Evolutionary conservation across 371 early-diverging fungal genomes (phyloP), one percentile per base, ranked within the genome.

Genomic region (Vairimorpha necatrix): DNA sequence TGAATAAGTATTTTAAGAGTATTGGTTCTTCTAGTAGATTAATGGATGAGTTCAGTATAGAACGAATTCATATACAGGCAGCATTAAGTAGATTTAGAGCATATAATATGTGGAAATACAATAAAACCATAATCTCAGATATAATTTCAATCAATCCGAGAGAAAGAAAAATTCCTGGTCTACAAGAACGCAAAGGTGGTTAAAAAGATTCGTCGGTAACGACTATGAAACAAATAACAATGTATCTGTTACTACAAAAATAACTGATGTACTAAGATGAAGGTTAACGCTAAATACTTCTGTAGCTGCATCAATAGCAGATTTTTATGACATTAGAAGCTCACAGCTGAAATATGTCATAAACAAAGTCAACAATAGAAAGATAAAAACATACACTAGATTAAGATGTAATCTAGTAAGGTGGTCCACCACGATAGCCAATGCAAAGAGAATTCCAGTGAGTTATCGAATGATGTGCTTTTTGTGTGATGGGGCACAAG

Each of bases 201-300:
- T 56, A 56, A 56, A 56, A 56, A 56, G 58, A 56, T 56, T 56
- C 30, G 58, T 56, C 58, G 58, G 58, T 56, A 9, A 56, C 18
- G 58, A 56, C 58, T 56, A 28, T 26, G 58, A 56, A 56, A 56
- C 22, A 2, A 28, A 32, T 56, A 32, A 56, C 30, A 56, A 6
- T 28, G 30, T 24, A 56, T 2, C 30, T 56, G 18, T 56, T 20
- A 28, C 58, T 2, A 26, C 58, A 3, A 56, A 56, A 26, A 56
- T 56, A 2, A 56, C 30, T 56, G 58, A 56, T 56, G 58, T 56
- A 56, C 26, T 56, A 28, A 24, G 58, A 56, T 28, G 58, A 28
- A 56, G 24, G 30, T 28, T 9, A 26, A 56, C 18, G 24, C 58
- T 56, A 18, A 56, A 56, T 28, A 56, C 7, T 28, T 56, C 58